Evolutionary conservation across 371 early-diverging fungal species (phyloP).

Genomic region (Massospora cicadina): DNA sequence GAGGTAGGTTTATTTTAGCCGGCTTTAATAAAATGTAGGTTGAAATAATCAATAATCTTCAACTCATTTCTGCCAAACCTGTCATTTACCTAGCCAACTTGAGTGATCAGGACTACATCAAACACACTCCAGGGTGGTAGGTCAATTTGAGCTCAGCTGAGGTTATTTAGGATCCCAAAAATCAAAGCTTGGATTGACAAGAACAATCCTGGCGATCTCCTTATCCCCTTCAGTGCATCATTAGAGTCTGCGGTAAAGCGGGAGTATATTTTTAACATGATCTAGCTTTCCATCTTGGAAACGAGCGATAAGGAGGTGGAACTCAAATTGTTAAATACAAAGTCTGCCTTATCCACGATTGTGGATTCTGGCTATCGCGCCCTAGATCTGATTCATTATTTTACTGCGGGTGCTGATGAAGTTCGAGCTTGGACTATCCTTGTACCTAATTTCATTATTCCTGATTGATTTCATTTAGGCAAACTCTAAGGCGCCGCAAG

Average conservation of each 20-base stretch:
- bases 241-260: constrained; percentile 33
- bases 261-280: constrained; percentile 3
- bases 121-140: constrained; percentile 81
- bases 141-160: neutral
- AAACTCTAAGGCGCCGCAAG: constrained; percentile 83
- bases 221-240: constrained; percentile 81
- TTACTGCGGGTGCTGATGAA: constrained; percentile 92
- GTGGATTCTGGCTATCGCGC: constrained; percentile 82
- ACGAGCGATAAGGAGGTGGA: constrained; percentile 40
- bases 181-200: constrained; percentile 82
- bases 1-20: constrained; percentile 25
- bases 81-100: constrained; percentile 95
- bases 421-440: constrained; percentile 93
- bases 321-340: constrained; percentile 34
- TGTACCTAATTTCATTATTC: constrained; percentile 20
- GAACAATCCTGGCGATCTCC: constrained; percentile 63
- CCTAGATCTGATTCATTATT: constrained; percentile 86
- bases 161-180: constrained; percentile 17
- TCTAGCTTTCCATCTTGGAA: constrained; percentile 14
- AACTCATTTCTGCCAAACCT: constrained; percentile 93
- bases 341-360: constrained; percentile 74
- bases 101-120: constrained; percentile 67
- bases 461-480: constrained; percentile 10
- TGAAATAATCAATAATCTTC: constrained; percentile 76
- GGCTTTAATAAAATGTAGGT: constrained; percentile 19